Conservation (phyloP, 1,284 basidiomycete genomes). For the Ustilago esculenta region DNA sequence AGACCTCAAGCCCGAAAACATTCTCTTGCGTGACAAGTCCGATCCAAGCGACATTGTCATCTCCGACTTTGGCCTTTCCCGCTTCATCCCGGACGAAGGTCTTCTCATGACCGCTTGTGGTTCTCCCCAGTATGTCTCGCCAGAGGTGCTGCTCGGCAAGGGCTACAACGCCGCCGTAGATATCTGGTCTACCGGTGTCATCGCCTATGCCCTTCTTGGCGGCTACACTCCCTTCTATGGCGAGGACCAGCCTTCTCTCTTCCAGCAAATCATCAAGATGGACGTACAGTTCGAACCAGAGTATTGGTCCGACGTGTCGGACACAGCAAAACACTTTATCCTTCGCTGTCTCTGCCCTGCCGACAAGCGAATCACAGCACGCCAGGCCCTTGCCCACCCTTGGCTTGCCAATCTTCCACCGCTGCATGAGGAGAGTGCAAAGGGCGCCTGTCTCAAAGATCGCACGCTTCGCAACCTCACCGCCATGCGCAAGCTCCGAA, state of each 20-base stretch:
- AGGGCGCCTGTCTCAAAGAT: constrained; percentile 59
- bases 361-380: constrained; percentile 59
- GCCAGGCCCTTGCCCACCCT: constrained; percentile 60
- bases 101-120: constrained; percentile 65
- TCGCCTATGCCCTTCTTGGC: constrained; percentile 64
- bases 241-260: constrained; percentile 58
- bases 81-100: constrained; percentile 61
- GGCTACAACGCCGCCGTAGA: constrained; percentile 64
- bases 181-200: constrained; percentile 65
- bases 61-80: constrained; percentile 65
- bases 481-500: constrained; percentile 55
- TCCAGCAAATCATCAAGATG: constrained; percentile 63
- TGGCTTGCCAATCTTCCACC: constrained; percentile 60
- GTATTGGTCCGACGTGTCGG: constrained; percentile 63
- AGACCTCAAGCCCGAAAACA: constrained; percentile 66
- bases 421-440: constrained; percentile 48
- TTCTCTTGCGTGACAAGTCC: constrained; percentile 55
- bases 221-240: constrained; percentile 67
- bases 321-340: constrained; percentile 64
- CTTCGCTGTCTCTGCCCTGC: constrained; percentile 58
- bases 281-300: constrained; percentile 60
- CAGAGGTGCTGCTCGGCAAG: constrained; percentile 64
- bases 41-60: constrained; percentile 61
- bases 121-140: constrained; percentile 65
- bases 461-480: constrained; percentile 49